Evolutionary conservation across 192 early-diverging fungal genomes (phyloP).

Genomic region (Coemansia sp.): DNA sequence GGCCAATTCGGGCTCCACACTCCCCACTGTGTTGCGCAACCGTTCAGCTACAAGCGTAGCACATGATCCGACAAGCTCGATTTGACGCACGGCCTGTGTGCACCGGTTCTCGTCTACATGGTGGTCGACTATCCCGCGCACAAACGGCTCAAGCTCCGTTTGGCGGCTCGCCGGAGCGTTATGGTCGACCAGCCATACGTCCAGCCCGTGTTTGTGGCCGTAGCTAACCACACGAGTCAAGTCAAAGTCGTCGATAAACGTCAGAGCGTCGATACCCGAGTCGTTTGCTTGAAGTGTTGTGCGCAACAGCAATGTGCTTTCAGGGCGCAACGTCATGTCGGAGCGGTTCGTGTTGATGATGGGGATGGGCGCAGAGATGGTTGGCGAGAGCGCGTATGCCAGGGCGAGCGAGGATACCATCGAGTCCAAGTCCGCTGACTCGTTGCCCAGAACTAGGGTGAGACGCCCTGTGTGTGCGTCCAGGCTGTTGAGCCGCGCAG

Average conservation of each 20-base stretch:
- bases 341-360: slow-evolving; percentile 36
- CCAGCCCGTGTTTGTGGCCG: neutral
- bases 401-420: slow-evolving; percentile 48
- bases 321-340: slow-evolving; percentile 44
- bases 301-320: slow-evolving; percentile 24
- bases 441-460: slow-evolving; percentile 52
- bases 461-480: neutral
- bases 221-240: neutral
- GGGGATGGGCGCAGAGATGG: slow-evolving; percentile 12
- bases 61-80: slow-evolving; percentile 45
- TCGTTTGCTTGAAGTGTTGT: slow-evolving; percentile 13
- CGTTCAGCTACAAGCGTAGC: slow-evolving; percentile 28
- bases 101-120: slow-evolving; percentile 44
- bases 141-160: slow-evolving; percentile 26
- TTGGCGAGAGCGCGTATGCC: slow-evolving; percentile 28
- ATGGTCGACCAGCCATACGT: slow-evolving; percentile 47
- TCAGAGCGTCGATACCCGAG: slow-evolving; percentile 10
- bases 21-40: neutral
- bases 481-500: slow-evolving; percentile 13
- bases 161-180: slow-evolving; percentile 41
- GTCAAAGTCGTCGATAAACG: slow-evolving; percentile 45
- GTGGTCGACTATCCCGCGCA: slow-evolving; percentile 51
- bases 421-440: slow-evolving; percentile 55
- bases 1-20: slow-evolving; percentile 20
- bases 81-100: slow-evolving; percentile 15